Evolutionary conservation across 192 early-diverging fungal species (phyloP).

Genomic region (Coemansia pectinata): DNA sequence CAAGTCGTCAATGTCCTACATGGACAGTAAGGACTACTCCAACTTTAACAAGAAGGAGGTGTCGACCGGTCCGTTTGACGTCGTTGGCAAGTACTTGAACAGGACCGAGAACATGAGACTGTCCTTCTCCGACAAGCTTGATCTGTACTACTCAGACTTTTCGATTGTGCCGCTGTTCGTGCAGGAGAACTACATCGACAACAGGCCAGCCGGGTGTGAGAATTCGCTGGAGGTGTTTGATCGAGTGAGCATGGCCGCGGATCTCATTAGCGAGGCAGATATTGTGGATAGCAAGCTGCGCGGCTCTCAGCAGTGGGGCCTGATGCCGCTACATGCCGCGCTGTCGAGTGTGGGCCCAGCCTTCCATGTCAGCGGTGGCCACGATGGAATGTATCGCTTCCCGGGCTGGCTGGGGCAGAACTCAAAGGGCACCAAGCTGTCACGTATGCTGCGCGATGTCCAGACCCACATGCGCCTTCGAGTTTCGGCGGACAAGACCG

Average conservation of each 20-base stretch:
- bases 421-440: slow-evolving; percentile 73
- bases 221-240: slow-evolving; percentile 56
- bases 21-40: slow-evolving; percentile 68
- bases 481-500: slow-evolving; percentile 79
- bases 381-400: slow-evolving; percentile 44
- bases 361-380: slow-evolving; percentile 74
- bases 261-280: slow-evolving; percentile 82
- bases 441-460: slow-evolving; percentile 76
- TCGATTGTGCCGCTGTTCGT: slow-evolving; percentile 88
- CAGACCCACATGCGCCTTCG: slow-evolving; percentile 84
- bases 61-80: slow-evolving; percentile 72
- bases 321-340: slow-evolving; percentile 86
- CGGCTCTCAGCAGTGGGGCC: slow-evolving; percentile 84
- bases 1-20: slow-evolving; percentile 68
- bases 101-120: slow-evolving; percentile 48
- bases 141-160: slow-evolving; percentile 92
- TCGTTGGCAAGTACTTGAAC: slow-evolving; percentile 66
- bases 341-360: slow-evolving; percentile 84
- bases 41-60: slow-evolving; percentile 62
- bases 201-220: slow-evolving; percentile 57
- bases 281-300: slow-evolving; percentile 74
- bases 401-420: slow-evolving; percentile 88
- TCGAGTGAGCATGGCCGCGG: slow-evolving; percentile 77
- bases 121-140: slow-evolving; percentile 73
- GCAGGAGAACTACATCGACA: slow-evolving; percentile 90